Evolutionary conservation across 2,329 filamentous ascomycete species (phyloP), one percentile per base, ranked within the genome.

Genomic region (Ophiostoma sp.): DNA sequence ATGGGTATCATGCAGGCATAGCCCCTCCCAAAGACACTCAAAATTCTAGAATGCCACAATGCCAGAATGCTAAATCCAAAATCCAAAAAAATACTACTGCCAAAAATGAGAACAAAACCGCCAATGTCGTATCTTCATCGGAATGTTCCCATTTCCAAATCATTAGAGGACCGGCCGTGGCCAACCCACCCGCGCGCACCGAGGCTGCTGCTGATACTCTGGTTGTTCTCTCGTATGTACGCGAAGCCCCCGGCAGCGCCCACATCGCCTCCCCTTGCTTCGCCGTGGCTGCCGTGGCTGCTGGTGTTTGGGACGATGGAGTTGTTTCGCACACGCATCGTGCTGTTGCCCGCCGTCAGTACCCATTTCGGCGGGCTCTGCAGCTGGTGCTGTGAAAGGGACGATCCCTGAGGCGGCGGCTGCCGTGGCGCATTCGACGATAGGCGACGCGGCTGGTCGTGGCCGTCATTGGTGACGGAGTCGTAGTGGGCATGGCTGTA

Each of bases 381-480:
- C 39, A 67, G n/a, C 39, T 67, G 65, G 65, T 67, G 65, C 65
- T 67, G 65, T 20, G 65, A 20, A 13, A 41, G 65, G 13, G 65
- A 44, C 23, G 23, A n/a, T 10, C 27, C 15, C 11, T 48, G 65
- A 4, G 13, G 36, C 39, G 36, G 33, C 35, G 36, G 33, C 35
- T 39, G 62, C 20, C 62, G 35, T 23, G 62, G 33, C 10, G n/a
- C 33, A 35, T 27, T 39, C 20, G 62, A 36, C 35, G 62, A 65
- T 35, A 39, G 13, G 23, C 23, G 65, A 4, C n/a, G 36, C 39
- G 48, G 65, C 20, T 41, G n/a, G n/a, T 48, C 36, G 3, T 44
- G 65, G 36, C n/a, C 36, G 64, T 39, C 64, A 3, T 20, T 15
- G n/a, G 13, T n/a, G 33, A 36, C 35, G 5, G 33, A n/a, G 62